Base-by-base conservation (phyloP, 768 basidiomycete genomes). In the Amanita muscaria region DNA sequence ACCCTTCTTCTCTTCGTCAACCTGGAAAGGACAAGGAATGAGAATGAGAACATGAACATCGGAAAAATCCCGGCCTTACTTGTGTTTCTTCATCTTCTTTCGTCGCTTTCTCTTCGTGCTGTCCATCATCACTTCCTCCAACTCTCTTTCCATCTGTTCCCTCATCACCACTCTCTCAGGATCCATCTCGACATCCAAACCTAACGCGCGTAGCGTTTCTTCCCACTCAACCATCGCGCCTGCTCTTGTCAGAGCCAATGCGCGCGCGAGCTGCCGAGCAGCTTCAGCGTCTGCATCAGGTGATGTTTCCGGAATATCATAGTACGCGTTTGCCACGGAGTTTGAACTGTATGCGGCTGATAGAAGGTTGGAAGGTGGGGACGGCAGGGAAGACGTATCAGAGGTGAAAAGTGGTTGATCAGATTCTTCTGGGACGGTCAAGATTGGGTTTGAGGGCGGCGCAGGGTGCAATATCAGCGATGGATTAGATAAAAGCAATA, bases 71-170 rank as follows among this genome's bases (percentile, higher is more conserved):
- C 38, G 21, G 3, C 72, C 86, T 64, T 57, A 90, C 89, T 93
- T 93, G 63, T 94, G 91, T 67, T 92, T 94, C 76, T 84, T 89
- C 82, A 94, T 94, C 80, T 93, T 94, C 79, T 80, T 85, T 71
- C 79, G 71, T 54, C 79, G 74, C 72, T 91, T 91, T 62, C 88
- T 76, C 70, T 82, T 85, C 22, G 78, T 79, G 53, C 88, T 89
- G 54, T 90, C 88, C 65, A 87, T 69, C 59, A 79, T 62, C 12
- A 87, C 72, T 34, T 76, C 73, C 51, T 78, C 72, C 73, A 74
- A 81, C 47, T 78, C 76, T 58, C 71, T 72, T 12, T 77, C 73
- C 53, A 71, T 64, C 52, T 76, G 68, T 47, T 73, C 70, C 42
- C 73, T 73, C 58, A 72, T 63, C 44, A 68, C 67, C 34, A 74